These are phyloP conservation scores for Lithocarpus polystachyus DNA, from an alignment of 306 rosid genomes.

Conservation along the genomic window DNA sequence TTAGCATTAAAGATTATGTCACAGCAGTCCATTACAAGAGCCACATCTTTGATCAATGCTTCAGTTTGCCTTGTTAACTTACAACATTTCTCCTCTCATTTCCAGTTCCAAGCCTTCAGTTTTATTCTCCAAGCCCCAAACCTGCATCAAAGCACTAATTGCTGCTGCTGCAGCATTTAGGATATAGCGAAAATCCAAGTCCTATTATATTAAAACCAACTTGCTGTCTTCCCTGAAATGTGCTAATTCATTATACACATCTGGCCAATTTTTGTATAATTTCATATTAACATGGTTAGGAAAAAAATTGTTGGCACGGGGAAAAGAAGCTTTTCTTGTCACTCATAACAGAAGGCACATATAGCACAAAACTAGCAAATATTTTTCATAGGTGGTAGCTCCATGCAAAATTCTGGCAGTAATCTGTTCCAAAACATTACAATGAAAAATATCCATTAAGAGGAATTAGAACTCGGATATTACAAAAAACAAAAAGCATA, in stretches of 20 bases:
- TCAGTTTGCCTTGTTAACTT: background rate
- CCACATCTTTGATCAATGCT: background rate
- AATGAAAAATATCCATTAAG: slow-evolving; percentile 13
- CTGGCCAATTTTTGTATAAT: background rate
- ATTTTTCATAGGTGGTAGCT: background rate
- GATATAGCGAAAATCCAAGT: background rate
- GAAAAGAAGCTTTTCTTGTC: background rate
- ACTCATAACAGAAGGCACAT: background rate
- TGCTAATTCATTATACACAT: background rate
- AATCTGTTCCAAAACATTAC: slow-evolving; percentile 1
- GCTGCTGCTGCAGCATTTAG: background rate
- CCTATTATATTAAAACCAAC: background rate
- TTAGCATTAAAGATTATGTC: background rate
- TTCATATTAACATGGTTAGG: background rate
- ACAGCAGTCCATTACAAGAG: background rate
- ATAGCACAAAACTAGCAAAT: background rate
- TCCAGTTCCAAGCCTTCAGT: background rate
- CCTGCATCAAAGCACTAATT: background rate
- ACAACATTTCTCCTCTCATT: background rate
- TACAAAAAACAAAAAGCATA: background rate
- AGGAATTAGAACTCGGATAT: background rate
- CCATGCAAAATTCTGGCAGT: slow-evolving; percentile 4
- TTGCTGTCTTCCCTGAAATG: background rate
- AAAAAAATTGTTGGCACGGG: background rate
- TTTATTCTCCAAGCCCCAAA: background rate